phyloP scores from a whole-genome alignment of 164 flowering plant genomes.

The Nelumbo lutea region DNA sequence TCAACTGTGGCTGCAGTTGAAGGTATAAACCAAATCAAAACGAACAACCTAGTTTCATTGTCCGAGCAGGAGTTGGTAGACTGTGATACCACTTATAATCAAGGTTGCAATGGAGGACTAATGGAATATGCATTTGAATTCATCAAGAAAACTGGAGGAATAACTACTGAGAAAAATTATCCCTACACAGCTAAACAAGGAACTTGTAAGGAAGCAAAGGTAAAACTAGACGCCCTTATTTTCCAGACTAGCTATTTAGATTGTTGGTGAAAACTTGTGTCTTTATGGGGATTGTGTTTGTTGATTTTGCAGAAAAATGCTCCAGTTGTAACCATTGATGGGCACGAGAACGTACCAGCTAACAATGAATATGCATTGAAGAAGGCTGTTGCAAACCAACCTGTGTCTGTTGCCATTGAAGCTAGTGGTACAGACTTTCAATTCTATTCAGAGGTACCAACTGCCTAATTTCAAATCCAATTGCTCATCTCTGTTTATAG shows the following conservation, averaged over 20 bases:
- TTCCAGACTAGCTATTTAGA: neutral
- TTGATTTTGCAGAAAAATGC: conserved; percentile 20
- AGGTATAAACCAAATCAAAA: conserved; percentile 53
- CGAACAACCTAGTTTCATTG: conserved; percentile 40
- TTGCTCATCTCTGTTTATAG: too few relatives aligned
- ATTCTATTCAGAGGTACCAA: conserved; percentile 34
- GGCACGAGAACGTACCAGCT: conserved; percentile 34
- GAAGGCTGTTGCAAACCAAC: conserved; percentile 40
- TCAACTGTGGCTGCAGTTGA: conserved; percentile 60
- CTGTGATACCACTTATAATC: conserved; percentile 38
- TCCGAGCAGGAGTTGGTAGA: conserved; percentile 75
- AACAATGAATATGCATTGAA: conserved; percentile 33
- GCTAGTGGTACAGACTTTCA: conserved; percentile 35
- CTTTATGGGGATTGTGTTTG: neutral
- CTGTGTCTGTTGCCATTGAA: conserved; percentile 41
- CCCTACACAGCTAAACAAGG: conserved; percentile 46
- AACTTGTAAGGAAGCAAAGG: conserved; percentile 35
- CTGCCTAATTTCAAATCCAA: neutral
- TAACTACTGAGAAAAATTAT: conserved; percentile 43
- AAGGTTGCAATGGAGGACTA: conserved; percentile 71
- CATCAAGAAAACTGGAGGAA: conserved; percentile 41
- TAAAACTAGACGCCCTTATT: conserved; percentile 1
- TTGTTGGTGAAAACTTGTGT: neutral
- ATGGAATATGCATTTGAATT: conserved; percentile 55
- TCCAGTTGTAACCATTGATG: conserved; percentile 33